Conservation (phyloP, 139 green algal genomes). For the Edaphochlamys debaryana region DNA sequence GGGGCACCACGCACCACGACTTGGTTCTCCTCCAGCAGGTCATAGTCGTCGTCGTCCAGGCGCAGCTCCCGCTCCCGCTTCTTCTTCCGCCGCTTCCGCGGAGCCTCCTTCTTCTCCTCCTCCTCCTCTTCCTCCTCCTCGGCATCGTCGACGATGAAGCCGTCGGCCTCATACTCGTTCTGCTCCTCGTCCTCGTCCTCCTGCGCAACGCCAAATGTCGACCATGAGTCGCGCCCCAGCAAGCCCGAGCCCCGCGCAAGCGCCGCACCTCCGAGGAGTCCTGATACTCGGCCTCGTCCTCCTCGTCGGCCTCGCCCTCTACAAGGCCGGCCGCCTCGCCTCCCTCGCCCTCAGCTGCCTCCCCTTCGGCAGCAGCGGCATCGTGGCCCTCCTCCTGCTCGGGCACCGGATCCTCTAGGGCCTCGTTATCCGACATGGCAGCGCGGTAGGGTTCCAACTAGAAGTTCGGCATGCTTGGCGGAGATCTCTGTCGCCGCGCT, state of each 20-base stretch:
- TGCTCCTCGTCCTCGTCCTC: slow-evolving; percentile 59
- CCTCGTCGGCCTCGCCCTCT: slow-evolving; percentile 35
- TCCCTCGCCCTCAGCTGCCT: background rate
- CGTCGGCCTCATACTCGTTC: slow-evolving; percentile 50
- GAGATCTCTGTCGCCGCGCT: too few relatives aligned
- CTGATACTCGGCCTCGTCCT: slow-evolving; percentile 37
- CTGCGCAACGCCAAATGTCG: background rate
- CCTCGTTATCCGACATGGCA: slow-evolving; percentile 31
- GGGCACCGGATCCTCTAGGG: background rate
- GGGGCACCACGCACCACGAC: slow-evolving; percentile 55
- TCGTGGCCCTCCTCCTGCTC: background rate
- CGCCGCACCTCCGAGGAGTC: slow-evolving; percentile 24
- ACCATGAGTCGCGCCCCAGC: background rate
- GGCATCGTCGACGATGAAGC: slow-evolving; percentile 21
- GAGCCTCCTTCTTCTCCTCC: background rate
- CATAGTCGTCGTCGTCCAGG: slow-evolving; percentile 94
- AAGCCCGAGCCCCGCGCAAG: background rate
- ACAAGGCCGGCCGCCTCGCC: slow-evolving; percentile 29
- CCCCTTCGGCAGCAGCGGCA: slow-evolving; percentile 4
- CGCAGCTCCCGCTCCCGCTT: slow-evolving; percentile 63
- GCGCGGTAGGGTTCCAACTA: too few relatives aligned
- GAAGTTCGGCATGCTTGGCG: too few relatives aligned
- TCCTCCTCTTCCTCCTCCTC: slow-evolving; percentile 49
- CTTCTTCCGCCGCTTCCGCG: slow-evolving; percentile 33
- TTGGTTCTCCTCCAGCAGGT: slow-evolving; percentile 87